A percentile compares a stretch with the other conserved stretches of the same genome.
These are phyloP conservation scores for Fusarium nisikadoi DNA, from an alignment of 2,329 filamentous ascomycete genomes.

Conservation along the genomic window DNA sequence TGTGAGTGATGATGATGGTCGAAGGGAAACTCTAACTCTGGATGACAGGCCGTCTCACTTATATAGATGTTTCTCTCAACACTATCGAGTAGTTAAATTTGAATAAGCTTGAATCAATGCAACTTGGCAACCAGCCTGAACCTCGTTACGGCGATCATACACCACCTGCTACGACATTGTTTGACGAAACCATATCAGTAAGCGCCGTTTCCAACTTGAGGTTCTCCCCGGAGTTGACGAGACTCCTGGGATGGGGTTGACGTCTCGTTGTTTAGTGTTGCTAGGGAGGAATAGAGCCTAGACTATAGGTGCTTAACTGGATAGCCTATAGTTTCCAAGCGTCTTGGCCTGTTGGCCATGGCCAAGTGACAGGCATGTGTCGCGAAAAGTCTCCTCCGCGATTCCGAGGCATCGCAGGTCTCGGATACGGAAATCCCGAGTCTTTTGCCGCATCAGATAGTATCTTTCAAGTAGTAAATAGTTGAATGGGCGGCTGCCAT, in stretches of 20 bases:
- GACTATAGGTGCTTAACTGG: not conserved
- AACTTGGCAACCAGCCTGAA: slow-evolving; percentile 4
- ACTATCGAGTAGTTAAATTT: slow-evolving; percentile 22
- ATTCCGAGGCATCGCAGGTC: slow-evolving; percentile 25
- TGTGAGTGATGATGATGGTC: slow-evolving; percentile 23
- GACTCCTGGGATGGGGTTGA: not conserved
- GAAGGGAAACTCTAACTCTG: slow-evolving; percentile 16
- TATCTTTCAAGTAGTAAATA: not conserved
- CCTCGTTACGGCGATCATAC: slow-evolving; percentile 29
- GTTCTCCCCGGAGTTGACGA: not conserved
- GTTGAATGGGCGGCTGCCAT: not conserved
- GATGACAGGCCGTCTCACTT: slow-evolving; percentile 29
- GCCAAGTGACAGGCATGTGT: slow-evolving; percentile 19
- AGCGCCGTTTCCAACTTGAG: slow-evolving; percentile 12
- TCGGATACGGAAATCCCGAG: slow-evolving; percentile 43
- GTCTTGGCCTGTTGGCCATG: not conserved
- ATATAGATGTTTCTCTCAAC: slow-evolving; percentile 34
- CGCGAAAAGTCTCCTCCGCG: slow-evolving; percentile 10
- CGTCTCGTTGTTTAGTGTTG: slow-evolving; percentile 1
- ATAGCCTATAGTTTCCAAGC: slow-evolving; percentile 2
- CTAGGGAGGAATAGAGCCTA: slow-evolving; percentile 4
- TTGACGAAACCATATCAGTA: slow-evolving; percentile 10
- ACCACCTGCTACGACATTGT: slow-evolving; percentile 20
- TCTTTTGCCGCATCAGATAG: not conserved
- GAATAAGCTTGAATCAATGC: slow-evolving; percentile 32